Percentiles rank a stretch among this genome's conserved stretches.
phyloP scores from a whole-genome alignment of 164 flowering plant genomes.

The Kingdonia uniflora region DNA sequence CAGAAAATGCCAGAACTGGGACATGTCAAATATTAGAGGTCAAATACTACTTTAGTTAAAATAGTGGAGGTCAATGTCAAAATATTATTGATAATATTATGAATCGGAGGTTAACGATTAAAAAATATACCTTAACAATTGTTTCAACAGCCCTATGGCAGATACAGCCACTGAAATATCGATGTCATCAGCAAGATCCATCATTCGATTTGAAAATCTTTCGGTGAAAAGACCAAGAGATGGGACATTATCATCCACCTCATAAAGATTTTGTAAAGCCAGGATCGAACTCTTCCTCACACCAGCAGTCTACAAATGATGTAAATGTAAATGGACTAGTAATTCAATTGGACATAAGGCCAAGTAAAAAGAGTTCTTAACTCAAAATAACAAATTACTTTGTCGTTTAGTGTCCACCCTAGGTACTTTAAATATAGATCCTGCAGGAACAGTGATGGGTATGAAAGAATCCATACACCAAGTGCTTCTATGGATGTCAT shows the following conservation, averaged over 20 bases:
- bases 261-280: slow-evolving; percentile 90
- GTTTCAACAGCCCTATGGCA: slow-evolving; percentile 93
- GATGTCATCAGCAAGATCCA: slow-evolving; percentile 97
- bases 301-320: slow-evolving; percentile 63
- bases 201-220: slow-evolving; percentile 86
- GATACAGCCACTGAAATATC: slow-evolving; percentile 96
- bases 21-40: too few relatives aligned
- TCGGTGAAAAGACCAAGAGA: slow-evolving; percentile 90
- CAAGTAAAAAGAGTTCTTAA: background rate
- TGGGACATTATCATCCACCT: slow-evolving; percentile 88
- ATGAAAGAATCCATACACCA: slow-evolving; percentile 89
- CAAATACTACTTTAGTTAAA: too few relatives aligned
- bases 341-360: slow-evolving; percentile 4
- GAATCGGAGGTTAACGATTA: too few relatives aligned
- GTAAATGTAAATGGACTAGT: slow-evolving; percentile 5
- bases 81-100: too few relatives aligned
- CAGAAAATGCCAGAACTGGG: too few relatives aligned
- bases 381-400: slow-evolving; percentile 30
- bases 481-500: slow-evolving; percentile 86
- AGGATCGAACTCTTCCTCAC: slow-evolving; percentile 85
- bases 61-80: too few relatives aligned
- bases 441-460: slow-evolving; percentile 87
- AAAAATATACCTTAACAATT: slow-evolving; percentile 54
- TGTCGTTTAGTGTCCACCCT: slow-evolving; percentile 98
- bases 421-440: slow-evolving; percentile 93